Base-by-base conservation (phyloP, 2,329 filamentous ascomycete species). In the Ophiocordyceps robertsii region DNA sequence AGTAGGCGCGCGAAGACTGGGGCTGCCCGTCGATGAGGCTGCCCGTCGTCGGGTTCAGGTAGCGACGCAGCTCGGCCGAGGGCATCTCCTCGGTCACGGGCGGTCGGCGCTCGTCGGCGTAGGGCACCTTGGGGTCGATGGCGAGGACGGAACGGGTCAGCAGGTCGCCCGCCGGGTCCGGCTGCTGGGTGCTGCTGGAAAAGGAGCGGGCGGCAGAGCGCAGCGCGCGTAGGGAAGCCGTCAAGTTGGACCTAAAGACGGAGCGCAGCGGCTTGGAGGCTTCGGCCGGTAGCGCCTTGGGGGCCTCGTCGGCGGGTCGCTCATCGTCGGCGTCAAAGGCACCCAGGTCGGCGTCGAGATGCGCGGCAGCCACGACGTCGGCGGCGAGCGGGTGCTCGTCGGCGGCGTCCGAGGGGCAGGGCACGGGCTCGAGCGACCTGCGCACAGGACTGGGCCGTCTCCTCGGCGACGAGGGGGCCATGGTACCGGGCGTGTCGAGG, bases 201-300 rank as follows among this genome's bases (percentile, higher is more conserved):
- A 83, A 70, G 8, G 77, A 77, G 46, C 70, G 73, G 40, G 79
- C 79, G 2, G 79, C 79, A 31, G 74, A 79, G 46, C 75, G 72
- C 44, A 83, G 57, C 30, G 78, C 78, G 17, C 76, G 71, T 38
- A 83, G 62, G 10, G 79, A 83, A 7, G 79, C 78, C 6, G 79
- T 82, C 32, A 83, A 56, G 52, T 83, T 83, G 4, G 78, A 82
- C 56, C 81, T 82, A 63, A 83, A 82, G 7, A 71, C 77, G 31
- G 69, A 69, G 44, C 67, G 66, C 31, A 77, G 61, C 2, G 73
- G 73, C 40, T 62, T 67, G 46, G 72, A 62, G n/a, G 61, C 60
- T 37, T 62, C 52, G 2, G 57, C 17, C 16, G n/a, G 24, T 11
- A 27, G 31, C 11, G 58, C 59, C 39, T 59, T 58, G 46, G 57